Percentiles rank a stretch among this genome's conserved stretches.
Evolutionary conservation across 192 early-diverging fungal genomes (phyloP).

Genomic region (Thoreauomyces humboldtii): DNA sequence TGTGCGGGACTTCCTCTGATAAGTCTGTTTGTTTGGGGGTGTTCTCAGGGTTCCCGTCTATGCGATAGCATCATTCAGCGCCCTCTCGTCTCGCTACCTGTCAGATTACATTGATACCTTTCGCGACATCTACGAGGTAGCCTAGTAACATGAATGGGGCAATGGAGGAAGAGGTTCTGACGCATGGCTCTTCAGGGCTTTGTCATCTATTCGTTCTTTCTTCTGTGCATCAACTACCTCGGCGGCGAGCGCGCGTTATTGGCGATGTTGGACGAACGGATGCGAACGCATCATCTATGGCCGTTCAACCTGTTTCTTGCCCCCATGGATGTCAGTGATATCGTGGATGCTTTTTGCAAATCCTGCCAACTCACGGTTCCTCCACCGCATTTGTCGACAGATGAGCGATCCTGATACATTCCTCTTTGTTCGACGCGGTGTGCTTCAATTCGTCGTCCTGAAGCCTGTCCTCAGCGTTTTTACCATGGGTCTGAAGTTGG

Average conservation of each 20-base stretch:
- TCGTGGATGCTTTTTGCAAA: slow-evolving; percentile 9
- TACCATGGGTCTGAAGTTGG: slow-evolving; percentile 77
- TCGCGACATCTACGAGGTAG: slow-evolving; percentile 86
- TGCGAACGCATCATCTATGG: slow-evolving; percentile 76
- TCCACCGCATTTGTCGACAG: slow-evolving; percentile 11
- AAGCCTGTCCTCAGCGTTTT: slow-evolving; percentile 78
- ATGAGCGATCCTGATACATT: slow-evolving; percentile 85
- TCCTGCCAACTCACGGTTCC: not conserved
- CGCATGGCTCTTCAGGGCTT: slow-evolving; percentile 66
- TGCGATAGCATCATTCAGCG: slow-evolving; percentile 76
- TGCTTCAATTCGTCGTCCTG: slow-evolving; percentile 90
- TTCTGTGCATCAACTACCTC: slow-evolving; percentile 78
- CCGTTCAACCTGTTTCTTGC: slow-evolving; percentile 70
- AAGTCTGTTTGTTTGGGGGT: slow-evolving; percentile 43
- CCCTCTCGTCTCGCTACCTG: slow-evolving; percentile 66
- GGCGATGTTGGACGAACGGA: slow-evolving; percentile 73
- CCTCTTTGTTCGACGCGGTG: slow-evolving; percentile 75
- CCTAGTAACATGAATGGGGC: too few relatives aligned
- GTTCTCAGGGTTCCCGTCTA: slow-evolving; percentile 78
- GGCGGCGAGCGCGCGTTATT: slow-evolving; percentile 86
- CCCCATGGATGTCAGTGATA: slow-evolving; percentile 65
- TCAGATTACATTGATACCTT: slow-evolving; percentile 88
- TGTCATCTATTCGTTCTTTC: slow-evolving; percentile 95
- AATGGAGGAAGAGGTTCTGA: too few relatives aligned
- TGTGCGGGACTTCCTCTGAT: too few relatives aligned